Percentiles rank a stretch among this genome's conserved stretches.
Evolutionary conservation across 208 protist species (phyloP).

Genomic region (Jaenimonas drosophilae): DNA sequence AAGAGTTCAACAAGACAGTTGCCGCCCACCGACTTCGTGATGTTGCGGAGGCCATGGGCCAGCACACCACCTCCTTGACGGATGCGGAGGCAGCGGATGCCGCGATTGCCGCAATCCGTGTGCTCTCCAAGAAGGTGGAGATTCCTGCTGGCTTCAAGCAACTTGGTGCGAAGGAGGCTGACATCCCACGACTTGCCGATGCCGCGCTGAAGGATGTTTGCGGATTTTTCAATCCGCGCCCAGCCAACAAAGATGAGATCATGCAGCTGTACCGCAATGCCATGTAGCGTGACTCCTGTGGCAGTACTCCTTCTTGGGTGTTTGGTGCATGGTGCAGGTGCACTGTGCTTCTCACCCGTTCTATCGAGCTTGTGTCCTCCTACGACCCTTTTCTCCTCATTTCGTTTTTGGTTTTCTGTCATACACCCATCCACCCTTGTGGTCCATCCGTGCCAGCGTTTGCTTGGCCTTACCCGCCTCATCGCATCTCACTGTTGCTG

Average conservation of each 20-base stretch:
- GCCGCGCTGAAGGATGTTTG: background rate
- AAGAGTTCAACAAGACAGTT: slow-evolving; percentile 54
- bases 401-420: too few species aligned
- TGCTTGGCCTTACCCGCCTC: too few species aligned
- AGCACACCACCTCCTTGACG: slow-evolving; percentile 18
- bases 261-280: background rate
- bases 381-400: too few species aligned
- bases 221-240: background rate
- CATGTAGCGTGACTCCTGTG: background rate
- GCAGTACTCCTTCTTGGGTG: too few species aligned
- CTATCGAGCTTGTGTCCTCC: too few species aligned
- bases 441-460: too few species aligned
- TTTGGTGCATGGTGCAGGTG: too few species aligned
- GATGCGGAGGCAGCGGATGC: slow-evolving; percentile 37
- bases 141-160: slow-evolving; percentile 46
- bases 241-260: background rate
- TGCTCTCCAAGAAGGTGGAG: slow-evolving; percentile 24
- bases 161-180: slow-evolving; percentile 37
- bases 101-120: slow-evolving; percentile 38
- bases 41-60: slow-evolving; percentile 36
- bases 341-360: too few species aligned
- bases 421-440: too few species aligned
- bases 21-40: slow-evolving; percentile 43
- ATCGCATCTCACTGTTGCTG: too few species aligned
- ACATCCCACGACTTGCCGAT: slow-evolving; percentile 2